Base-by-base conservation (phyloP, 208 protist genomes). In the Borovskyia barvae region DNA sequence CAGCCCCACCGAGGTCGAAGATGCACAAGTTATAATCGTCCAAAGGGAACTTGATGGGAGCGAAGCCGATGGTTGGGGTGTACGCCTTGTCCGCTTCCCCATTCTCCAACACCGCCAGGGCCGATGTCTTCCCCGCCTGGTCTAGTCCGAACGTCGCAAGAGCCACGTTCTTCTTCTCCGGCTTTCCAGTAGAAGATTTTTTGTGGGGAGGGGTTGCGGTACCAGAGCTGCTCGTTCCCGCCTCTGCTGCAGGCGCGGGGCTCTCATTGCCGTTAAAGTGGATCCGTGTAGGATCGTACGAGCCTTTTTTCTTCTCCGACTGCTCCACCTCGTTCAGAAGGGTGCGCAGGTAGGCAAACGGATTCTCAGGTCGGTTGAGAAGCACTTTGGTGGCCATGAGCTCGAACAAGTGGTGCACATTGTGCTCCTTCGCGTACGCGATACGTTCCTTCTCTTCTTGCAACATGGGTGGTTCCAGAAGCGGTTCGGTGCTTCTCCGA, bases 41-140 rank as follows among this genome's bases (percentile, higher is more conserved):
- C n/a, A 82, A 89, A 25, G 84, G 74, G 70, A 97, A 95, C 52
- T 84, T 78, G 8, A 81, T 72, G 5, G 92, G 90, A 11, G 76
- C 80, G 55, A 97, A 97, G 26, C 92, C 92, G 8, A 95, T 69
- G 2, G 92, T 97, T 7, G 92, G 90, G 9, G 77, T 85, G 42
- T 97, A 96, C 25, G 88, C 80, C 33, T 73, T 62, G 9, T 98
- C 97, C 22, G 98, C 83, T 54, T 99, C 88, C 1, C 98, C 98
- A 8, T 12, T 59, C 48, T 97, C 97, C 55, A 99, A 87, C 24
- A 92, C 82, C 37, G 98, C 98, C n/a, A 99, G 72, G 19, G 99
- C 89, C 9, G 98, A 99, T 11, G 98, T 99, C 78, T 99, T 99
- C 26, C 99, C 99, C 1, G 92, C 92, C 54, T 90, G 87, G 48